Base-by-base conservation (phyloP, 2,329 filamentous ascomycete genomes). In the Curvularia sp. region DNA sequence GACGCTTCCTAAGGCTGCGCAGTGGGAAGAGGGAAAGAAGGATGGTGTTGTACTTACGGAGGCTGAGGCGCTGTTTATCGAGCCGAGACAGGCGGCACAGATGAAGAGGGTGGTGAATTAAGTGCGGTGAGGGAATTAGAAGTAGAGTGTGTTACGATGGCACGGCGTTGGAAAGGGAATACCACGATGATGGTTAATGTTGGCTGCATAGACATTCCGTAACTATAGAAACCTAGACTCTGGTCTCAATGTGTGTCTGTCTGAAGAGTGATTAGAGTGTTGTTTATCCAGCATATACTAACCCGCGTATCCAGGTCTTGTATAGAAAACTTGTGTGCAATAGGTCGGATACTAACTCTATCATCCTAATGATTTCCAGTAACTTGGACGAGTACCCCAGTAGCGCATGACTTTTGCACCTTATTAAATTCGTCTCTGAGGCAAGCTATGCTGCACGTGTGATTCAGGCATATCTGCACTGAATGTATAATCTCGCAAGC, bases 11-110 rank as follows among this genome's bases (percentile, higher is more conserved):
- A 90, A 88, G 15, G 38, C 26, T 5, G 49, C 5, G 5, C 43
- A 47, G 33, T 54, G 52, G 52, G 26, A 33, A 26, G 89, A 93
- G 65, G 91, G 65, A 58, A 79, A 83, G 26, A 81, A 80, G 66
- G 82, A 87, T 33, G 46, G 52, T 9, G 86, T 84, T 15, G 84
- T 93, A 48, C 77, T 97, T 58, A 92, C 90, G 7, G 91, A 96
- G 78, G 94, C 92, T 0, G 89, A 90, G 73, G 93, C 89, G 2
- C 79, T 99, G 66, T 98, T 96, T 75, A 85, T 98, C 70, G 92
- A 95, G 78, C 93, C 94, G 30, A 93, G 88, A 78, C 86, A 91
- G 74, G 93, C 93, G 60, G 86, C 87, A 75, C 64, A 60, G 47
- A 66, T 76, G 72, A 73, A 61, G 69, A 71, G 64, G 59, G 67